Evolutionary conservation across 441 rosid genomes (phyloP).

Genomic region (Euphorbia celastroides): DNA sequence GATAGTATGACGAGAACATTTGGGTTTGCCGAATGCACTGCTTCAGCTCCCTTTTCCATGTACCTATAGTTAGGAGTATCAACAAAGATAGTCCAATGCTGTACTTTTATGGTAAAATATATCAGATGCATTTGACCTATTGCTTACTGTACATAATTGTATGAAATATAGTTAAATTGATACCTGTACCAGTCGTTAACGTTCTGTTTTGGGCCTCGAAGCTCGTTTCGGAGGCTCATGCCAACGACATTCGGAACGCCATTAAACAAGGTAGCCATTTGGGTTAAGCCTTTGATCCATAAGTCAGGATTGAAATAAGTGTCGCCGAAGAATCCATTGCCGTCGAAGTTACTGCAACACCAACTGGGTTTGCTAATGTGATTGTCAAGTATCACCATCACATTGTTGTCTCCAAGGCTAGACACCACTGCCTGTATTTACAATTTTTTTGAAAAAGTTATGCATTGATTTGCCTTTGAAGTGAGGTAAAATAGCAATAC

Average conservation of each 20-base stretch:
- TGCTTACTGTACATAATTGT: neutral
- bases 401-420: conserved; percentile 41
- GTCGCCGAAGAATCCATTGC: conserved; percentile 91
- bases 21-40: conserved; percentile 64
- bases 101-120: neutral
- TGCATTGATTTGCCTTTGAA: neutral
- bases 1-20: conserved; percentile 69
- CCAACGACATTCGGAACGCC: conserved; percentile 55
- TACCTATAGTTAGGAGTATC: conserved; percentile 28
- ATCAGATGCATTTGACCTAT: neutral
- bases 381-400: conserved; percentile 83
- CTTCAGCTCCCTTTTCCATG: conserved; percentile 66
- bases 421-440: conserved; percentile 51
- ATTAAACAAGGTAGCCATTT: conserved; percentile 53
- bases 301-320: conserved; percentile 48
- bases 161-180: neutral
- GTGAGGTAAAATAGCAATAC: neutral
- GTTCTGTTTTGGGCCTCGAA: conserved; percentile 72
- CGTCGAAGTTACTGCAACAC: conserved; percentile 77
- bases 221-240: conserved; percentile 84
- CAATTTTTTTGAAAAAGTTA: neutral
- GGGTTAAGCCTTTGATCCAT: conserved; percentile 64
- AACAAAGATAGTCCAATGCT: too few relatives aligned
- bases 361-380: conserved; percentile 80
- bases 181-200: conserved; percentile 79